Evolutionary conservation across 306 rosid species (phyloP).

Genomic region (Quercus bicolor): DNA sequence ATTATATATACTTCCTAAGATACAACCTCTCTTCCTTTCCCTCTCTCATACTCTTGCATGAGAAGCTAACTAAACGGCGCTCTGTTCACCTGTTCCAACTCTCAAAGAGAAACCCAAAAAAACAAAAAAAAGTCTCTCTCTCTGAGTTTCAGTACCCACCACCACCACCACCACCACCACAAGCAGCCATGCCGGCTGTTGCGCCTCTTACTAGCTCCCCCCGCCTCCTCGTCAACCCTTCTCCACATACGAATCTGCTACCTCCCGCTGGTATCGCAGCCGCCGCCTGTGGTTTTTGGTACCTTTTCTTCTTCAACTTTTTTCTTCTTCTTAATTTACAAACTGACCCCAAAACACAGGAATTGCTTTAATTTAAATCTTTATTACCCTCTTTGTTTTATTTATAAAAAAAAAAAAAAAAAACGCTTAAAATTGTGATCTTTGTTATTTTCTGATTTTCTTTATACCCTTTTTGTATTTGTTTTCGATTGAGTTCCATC

Average conservation of each 20-base stretch:
- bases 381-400: too few relatives aligned
- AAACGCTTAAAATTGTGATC: background rate
- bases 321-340: background rate
- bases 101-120: too few relatives aligned
- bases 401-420: background rate
- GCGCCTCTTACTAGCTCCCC: background rate
- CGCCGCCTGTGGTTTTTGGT: background rate
- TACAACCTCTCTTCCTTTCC: rapidly evolving
- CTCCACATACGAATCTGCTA: background rate
- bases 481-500: background rate
- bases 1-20: too few relatives aligned
- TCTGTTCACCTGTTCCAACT: background rate
- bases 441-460: background rate
- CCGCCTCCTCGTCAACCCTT: background rate
- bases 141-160: background rate
- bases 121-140: too few relatives aligned
- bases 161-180: too few relatives aligned
- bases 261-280: background rate
- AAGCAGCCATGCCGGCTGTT: background rate
- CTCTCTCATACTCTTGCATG: background rate
- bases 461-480: background rate
- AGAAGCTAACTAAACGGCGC: background rate
- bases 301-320: background rate
- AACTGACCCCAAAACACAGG: too few relatives aligned
- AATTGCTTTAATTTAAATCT: too few relatives aligned